A percentile compares a stretch with the other conserved stretches of the same genome.
Evolutionary conservation across 2,329 filamentous ascomycete species (phyloP).

Genomic region (Fusarium drepaniforme): DNA sequence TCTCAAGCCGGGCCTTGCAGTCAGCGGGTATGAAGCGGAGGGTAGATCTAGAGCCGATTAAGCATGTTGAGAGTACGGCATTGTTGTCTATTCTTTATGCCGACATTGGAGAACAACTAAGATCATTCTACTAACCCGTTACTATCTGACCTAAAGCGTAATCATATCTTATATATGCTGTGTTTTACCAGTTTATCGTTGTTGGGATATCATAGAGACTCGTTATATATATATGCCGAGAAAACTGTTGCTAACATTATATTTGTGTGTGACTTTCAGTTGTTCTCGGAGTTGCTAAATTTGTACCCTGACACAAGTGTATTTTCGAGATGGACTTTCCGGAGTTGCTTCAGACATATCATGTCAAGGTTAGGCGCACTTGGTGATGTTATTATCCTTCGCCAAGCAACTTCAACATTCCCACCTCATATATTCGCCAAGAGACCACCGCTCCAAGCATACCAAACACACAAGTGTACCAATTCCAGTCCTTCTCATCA

Average conservation of each 20-base stretch:
- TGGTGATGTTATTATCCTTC: neutral
- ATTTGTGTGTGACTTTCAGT: neutral
- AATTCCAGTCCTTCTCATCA: neutral
- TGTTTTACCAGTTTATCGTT: neutral
- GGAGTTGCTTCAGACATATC: neutral
- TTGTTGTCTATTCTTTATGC: neutral
- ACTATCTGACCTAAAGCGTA: neutral
- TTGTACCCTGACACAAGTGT: neutral
- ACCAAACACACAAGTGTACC: neutral
- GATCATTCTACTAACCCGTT: neutral
- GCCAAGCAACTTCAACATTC: neutral
- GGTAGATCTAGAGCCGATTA: neutral
- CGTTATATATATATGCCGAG: fast-evolving
- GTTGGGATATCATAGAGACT: neutral
- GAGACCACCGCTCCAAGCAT: neutral
- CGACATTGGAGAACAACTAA: neutral
- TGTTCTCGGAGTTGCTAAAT: neutral
- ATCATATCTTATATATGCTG: neutral
- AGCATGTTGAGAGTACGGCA: neutral
- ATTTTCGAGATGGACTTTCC: neutral
- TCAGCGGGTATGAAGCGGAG: neutral
- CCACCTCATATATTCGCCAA: neutral
- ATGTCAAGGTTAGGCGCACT: neutral
- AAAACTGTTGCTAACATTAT: neutral
- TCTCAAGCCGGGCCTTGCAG: neutral